Evolutionary conservation across 164 flowering plant genomes (phyloP), one percentile per base, ranked within the genome.

Genomic region (Kingdonia uniflora): DNA sequence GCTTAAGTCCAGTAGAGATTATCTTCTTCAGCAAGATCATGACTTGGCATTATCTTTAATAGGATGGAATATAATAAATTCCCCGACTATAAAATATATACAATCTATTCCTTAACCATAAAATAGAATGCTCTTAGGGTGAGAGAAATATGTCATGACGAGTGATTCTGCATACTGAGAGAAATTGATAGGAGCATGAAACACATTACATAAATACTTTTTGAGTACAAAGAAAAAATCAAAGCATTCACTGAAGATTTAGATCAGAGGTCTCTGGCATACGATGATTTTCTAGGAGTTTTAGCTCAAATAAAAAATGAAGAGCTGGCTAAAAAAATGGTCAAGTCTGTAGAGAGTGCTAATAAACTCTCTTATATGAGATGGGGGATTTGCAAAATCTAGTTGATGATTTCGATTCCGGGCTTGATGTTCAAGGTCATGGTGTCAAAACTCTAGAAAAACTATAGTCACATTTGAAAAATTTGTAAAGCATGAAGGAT

Each of bases 201-300:
- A 71, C 82, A 78, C 52, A 82, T 79, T 49, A 74, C 56, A 68
- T 85, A 84, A 71, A 82, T 84, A 80, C 63, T 87, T 64, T 88
- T 85, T 46, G 98, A 88, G 10, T 39, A 64, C 80, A 88, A 68
- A 60, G 95, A 82, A 19, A 85, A 46, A 66, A 80, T 87, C 53
- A 71, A 79, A 26, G 76, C 70, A 37, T 77, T 88, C 24, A 71
- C 53, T 21, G 82, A 79, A 66, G 94, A 88, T 66, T 48, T 80
- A 71, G 84, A 84, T 53, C 69, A 79, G 51, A 85, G 82, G 64
- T 70, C 90, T 40, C 88, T 78, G 72, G 80, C 91, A 39, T 75
- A 80, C 58, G 95, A 92, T 74, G 98, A 92, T 78, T 96, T 92
- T 46, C 57, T 86, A 20, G 88, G 88, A 71, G 74, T 88, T 61